These are phyloP conservation scores for Chlamydomonas reinhardtii DNA, from an alignment of 163 green algal genomes.

Conservation along the genomic window DNA sequence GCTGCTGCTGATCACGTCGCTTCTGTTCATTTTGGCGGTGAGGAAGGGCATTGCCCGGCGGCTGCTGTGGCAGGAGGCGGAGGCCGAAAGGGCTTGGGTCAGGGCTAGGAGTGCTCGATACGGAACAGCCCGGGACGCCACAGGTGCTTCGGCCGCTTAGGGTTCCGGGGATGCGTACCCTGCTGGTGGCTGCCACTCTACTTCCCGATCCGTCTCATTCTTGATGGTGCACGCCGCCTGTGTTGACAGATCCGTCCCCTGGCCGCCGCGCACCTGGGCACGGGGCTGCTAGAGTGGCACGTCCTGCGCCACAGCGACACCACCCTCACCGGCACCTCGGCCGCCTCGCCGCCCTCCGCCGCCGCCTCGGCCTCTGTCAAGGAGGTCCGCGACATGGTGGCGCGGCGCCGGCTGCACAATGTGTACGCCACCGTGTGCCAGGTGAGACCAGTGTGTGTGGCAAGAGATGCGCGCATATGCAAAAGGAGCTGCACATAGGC, in stretches of 20 bases:
- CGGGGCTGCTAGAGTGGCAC: slow-evolving; percentile 33
- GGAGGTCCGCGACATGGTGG: neutral
- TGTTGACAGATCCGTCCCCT: neutral
- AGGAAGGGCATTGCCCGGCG: too few species aligned
- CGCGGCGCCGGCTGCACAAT: neutral
- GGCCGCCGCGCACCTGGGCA: slow-evolving; percentile 18
- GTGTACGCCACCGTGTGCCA: slow-evolving; percentile 39
- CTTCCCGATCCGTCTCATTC: too few species aligned
- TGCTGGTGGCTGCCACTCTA: too few species aligned
- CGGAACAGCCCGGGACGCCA: too few species aligned
- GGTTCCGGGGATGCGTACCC: too few species aligned
- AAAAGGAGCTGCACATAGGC: too few species aligned
- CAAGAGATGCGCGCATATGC: neutral
- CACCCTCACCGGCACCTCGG: neutral
- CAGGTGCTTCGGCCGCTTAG: too few species aligned
- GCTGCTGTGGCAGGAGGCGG: too few species aligned
- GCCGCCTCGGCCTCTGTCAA: neutral
- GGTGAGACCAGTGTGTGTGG: neutral
- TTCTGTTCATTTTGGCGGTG: neutral
- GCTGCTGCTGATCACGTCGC: slow-evolving; percentile 4
- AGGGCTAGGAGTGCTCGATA: too few species aligned
- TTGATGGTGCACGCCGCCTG: too few species aligned
- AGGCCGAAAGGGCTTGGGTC: too few species aligned
- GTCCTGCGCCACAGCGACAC: slow-evolving; percentile 14
- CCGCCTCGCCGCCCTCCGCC: neutral